phyloP scores from a whole-genome alignment of 2,329 filamentous ascomycete genomes.

The Drechslera avenae region DNA sequence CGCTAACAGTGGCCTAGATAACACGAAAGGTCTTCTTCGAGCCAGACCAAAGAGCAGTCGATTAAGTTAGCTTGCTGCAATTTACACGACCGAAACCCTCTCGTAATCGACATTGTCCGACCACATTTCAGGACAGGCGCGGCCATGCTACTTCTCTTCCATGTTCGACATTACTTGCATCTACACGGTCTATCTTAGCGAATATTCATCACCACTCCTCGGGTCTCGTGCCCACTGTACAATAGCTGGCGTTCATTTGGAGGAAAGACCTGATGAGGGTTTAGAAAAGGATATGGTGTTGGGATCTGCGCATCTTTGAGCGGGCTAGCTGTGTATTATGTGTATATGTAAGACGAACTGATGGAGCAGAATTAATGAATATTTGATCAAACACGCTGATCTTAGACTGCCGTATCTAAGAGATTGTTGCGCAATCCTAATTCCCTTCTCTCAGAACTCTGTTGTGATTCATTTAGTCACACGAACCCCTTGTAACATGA shows the following conservation, averaged over 20 bases:
- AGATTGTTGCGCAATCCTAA: no score
- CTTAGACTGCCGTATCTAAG: no score
- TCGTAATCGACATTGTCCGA: not conserved
- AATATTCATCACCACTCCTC: constrained; percentile 23
- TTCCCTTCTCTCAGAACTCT: no score
- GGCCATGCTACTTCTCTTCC: constrained; percentile 9
- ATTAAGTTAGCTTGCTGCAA: constrained; percentile 3
- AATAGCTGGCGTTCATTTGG: constrained; percentile 22
- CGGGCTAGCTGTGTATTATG: constrained; percentile 9
- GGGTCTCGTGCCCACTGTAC: constrained; percentile 22
- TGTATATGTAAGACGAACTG: constrained; percentile 13
- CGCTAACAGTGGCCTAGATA: constrained; percentile 16
- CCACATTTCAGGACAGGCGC: not conserved
- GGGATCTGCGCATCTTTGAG: constrained; percentile 3
- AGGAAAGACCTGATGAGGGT: not conserved
- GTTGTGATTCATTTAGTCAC: no score
- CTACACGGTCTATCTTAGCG: constrained; percentile 18
- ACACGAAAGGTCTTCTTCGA: constrained; percentile 38
- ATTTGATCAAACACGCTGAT: not conserved
- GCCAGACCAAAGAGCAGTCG: constrained; percentile 16
- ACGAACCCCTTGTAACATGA: no score
- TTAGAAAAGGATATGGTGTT: constrained; percentile 10
- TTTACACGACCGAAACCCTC: constrained; percentile 5
- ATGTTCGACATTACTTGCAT: constrained; percentile 19
- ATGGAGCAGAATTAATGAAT: constrained; percentile 13